phyloP scores from a whole-genome alignment of 2,329 filamentous ascomycete genomes.

The Atkinsonella hypoxylon region DNA sequence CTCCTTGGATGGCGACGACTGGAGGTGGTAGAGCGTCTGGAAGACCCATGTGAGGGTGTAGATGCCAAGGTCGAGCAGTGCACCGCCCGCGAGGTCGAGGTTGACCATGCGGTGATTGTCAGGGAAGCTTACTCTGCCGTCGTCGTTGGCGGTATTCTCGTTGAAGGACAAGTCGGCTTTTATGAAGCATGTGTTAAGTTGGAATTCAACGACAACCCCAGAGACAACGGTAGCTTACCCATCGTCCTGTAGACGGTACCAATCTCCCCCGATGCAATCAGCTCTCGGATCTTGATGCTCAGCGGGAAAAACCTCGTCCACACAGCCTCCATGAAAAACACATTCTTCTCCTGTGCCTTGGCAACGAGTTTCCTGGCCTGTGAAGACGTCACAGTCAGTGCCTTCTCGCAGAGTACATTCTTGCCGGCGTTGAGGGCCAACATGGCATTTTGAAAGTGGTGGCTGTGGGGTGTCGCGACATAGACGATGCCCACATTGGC shows the following conservation, averaged over 20 bases:
- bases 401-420: slow-evolving; percentile 83
- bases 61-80: slow-evolving; percentile 73
- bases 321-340: slow-evolving; percentile 77
- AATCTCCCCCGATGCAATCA: slow-evolving; percentile 42
- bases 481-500: slow-evolving; percentile 76
- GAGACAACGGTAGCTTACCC: slow-evolving; percentile 22
- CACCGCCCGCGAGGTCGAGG: slow-evolving; percentile 68
- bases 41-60: slow-evolving; percentile 87
- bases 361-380: slow-evolving; percentile 63
- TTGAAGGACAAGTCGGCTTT: slow-evolving; percentile 50
- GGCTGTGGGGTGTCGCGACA: slow-evolving; percentile 80
- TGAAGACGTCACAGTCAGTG: slow-evolving; percentile 71
- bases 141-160: slow-evolving; percentile 38
- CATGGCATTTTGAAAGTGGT: slow-evolving; percentile 86
- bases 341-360: slow-evolving; percentile 57
- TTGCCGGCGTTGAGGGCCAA: slow-evolving; percentile 75
- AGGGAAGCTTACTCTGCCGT: slow-evolving; percentile 40
- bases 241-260: slow-evolving; percentile 50
- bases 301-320: slow-evolving; percentile 87
- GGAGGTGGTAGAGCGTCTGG: slow-evolving; percentile 75
- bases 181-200: neutral
- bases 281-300: slow-evolving; percentile 60
- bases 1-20: slow-evolving; percentile 55
- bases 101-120: slow-evolving; percentile 70
- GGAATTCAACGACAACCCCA: neutral